Conservation (phyloP, 345 rosid genomes). For the Dimocarpus longan region DNA sequence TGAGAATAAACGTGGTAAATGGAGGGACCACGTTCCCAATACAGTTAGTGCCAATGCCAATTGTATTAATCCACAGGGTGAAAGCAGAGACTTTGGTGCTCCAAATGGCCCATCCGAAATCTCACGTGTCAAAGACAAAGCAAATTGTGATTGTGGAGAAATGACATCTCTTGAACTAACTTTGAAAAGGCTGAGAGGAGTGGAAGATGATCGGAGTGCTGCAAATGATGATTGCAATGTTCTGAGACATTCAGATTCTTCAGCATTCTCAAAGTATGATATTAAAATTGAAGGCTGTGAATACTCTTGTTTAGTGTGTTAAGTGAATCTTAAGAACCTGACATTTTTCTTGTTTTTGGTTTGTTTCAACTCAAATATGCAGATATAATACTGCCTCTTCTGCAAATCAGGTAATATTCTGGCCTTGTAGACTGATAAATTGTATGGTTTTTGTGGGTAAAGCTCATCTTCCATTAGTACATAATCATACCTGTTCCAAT, state of each 20-base stretch:
- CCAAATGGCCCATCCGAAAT: constrained; percentile 36
- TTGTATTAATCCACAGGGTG: constrained; percentile 29
- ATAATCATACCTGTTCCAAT: neutral
- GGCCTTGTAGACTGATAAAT: neutral
- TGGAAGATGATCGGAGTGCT: constrained; percentile 34
- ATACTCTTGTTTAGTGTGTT: constrained; percentile 10
- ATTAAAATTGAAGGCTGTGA: constrained; percentile 16
- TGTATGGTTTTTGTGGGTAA: neutral
- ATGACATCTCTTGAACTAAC: constrained; percentile 49
- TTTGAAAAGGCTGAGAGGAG: constrained; percentile 45
- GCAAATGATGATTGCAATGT: constrained; percentile 47
- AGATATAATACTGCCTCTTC: constrained; percentile 65
- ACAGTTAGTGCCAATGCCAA: constrained; percentile 19
- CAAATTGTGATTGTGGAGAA: constrained; percentile 36
- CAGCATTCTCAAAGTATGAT: constrained; percentile 79
- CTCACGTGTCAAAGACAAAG: constrained; percentile 40
- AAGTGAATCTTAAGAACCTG: constrained; percentile 11
- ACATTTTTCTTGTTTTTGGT: neutral
- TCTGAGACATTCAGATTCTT: constrained; percentile 64
- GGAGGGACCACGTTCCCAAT: constrained; percentile 24
- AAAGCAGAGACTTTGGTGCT: constrained; percentile 34
- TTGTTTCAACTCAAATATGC: constrained; percentile 27
- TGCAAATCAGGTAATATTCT: constrained; percentile 52
- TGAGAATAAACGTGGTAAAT: constrained; percentile 27
- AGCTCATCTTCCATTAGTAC: neutral